These are phyloP conservation scores for Cairneyella variabilis DNA, from an alignment of 495 filamentous ascomycete species.

Conservation along the genomic window DNA sequence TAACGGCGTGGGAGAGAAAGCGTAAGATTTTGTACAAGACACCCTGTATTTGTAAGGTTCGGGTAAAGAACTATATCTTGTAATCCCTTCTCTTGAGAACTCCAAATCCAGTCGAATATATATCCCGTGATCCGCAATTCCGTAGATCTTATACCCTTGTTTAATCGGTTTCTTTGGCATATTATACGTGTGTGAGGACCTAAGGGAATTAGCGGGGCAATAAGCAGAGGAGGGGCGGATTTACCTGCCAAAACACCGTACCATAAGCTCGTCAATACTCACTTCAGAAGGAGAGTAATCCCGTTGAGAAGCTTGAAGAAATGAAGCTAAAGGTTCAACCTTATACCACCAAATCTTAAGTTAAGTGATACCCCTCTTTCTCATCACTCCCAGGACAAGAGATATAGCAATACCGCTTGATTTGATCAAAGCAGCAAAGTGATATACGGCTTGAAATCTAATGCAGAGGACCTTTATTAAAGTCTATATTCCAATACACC, in stretches of 20 bases:
- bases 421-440: not conserved
- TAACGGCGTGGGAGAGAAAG: not conserved
- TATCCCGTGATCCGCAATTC: constrained; percentile 12
- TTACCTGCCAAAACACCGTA: too few species aligned
- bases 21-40: not conserved
- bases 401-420: not conserved
- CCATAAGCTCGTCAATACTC: too few species aligned
- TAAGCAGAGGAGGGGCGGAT: too few species aligned
- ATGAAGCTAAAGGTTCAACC: too few species aligned
- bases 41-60: constrained; percentile 1
- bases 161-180: too few species aligned
- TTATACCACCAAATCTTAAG: constrained; percentile 12
- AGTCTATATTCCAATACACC: not conserved
- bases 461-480: not conserved
- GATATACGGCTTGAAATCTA: not conserved
- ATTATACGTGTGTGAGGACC: too few species aligned
- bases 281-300: too few species aligned
- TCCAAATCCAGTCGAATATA: constrained; percentile 8
- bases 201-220: too few species aligned
- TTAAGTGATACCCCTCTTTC: not conserved
- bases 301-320: too few species aligned
- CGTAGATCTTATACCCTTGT: constrained; percentile 13
- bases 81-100: constrained; percentile 2
- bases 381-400: not conserved
- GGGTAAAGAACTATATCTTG: constrained; percentile 1